Evolutionary conservation across 1,284 basidiomycete species (phyloP).

Genomic region (Apiotrichum sp.): DNA sequence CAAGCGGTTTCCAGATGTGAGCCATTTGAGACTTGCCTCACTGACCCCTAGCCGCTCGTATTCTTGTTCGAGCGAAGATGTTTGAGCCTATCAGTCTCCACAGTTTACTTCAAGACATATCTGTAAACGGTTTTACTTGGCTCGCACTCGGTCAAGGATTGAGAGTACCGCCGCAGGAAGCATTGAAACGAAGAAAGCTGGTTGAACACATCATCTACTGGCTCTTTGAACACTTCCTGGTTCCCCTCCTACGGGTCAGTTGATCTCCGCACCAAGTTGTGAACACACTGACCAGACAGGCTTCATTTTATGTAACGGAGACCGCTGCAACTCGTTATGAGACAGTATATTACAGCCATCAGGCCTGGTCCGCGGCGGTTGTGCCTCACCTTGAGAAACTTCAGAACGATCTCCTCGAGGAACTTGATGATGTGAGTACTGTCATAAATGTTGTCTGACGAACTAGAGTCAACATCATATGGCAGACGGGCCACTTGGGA

Average conservation of each 20-base stretch:
- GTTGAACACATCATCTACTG: constrained; percentile 82
- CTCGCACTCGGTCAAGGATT: constrained; percentile 44
- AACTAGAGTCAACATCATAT: not conserved
- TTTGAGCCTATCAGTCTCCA: constrained; percentile 81
- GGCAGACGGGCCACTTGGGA: constrained; percentile 24
- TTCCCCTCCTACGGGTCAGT: constrained; percentile 69
- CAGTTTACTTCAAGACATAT: constrained; percentile 68
- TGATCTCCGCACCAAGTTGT: not conserved
- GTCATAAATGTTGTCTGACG: not conserved
- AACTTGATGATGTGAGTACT: constrained; percentile 33
- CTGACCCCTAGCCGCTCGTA: constrained; percentile 57
- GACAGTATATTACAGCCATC: constrained; percentile 86
- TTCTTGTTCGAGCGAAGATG: constrained; percentile 66
- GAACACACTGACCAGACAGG: constrained; percentile 50
- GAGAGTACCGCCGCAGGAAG: constrained; percentile 58
- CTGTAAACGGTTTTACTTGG: constrained; percentile 76
- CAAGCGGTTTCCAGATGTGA: constrained; percentile 58
- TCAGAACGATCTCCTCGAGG: constrained; percentile 41
- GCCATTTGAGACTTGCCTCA: constrained; percentile 23
- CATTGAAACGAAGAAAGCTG: constrained; percentile 66
- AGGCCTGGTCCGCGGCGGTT: constrained; percentile 83
- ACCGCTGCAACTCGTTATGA: constrained; percentile 80
- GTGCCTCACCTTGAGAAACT: constrained; percentile 71
- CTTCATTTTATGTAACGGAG: constrained; percentile 91
- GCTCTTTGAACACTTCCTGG: constrained; percentile 82